These are phyloP conservation scores for Herpetomonas tarakana DNA, from an alignment of 208 protist genomes.

Conservation along the genomic window DNA sequence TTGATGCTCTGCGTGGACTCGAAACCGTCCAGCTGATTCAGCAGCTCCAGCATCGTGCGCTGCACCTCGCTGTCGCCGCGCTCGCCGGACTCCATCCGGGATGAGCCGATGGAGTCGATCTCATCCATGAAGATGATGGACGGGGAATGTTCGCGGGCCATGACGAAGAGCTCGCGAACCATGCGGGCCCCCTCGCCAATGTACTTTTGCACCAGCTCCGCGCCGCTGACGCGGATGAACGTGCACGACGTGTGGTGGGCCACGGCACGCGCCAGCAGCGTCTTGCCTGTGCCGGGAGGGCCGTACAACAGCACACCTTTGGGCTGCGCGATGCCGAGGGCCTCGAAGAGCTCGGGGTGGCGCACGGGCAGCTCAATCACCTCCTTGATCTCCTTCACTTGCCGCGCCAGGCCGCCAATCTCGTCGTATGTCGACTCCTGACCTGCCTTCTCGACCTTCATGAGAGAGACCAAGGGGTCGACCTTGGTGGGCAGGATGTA, in stretches of 20 bases:
- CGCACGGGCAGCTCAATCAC: constrained; percentile 85
- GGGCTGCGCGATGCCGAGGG: constrained; percentile 99
- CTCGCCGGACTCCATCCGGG: constrained; percentile 87
- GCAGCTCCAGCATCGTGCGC: constrained; percentile 99
- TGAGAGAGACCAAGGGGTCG: constrained; percentile 98
- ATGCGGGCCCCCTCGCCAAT: constrained; percentile 99
- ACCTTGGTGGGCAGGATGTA: constrained; percentile 98
- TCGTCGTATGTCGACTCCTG: constrained; percentile 99
- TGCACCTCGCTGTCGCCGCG: constrained; percentile 97
- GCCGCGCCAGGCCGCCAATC: constrained; percentile 99
- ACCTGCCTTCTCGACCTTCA: constrained; percentile 99
- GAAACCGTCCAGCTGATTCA: constrained; percentile 99
- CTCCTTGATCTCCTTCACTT: constrained; percentile 97
- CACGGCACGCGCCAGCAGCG: constrained; percentile 98
- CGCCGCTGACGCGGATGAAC: constrained; percentile 99
- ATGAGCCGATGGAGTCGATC: constrained; percentile 99
- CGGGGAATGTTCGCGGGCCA: constrained; percentile 99
- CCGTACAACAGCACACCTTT: constrained; percentile 99
- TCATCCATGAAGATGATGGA: constrained; percentile 99
- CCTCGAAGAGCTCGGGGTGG: constrained; percentile 99
- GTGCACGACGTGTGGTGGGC: constrained; percentile 98
- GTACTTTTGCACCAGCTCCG: constrained; percentile 99
- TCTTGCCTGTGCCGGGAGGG: constrained; percentile 97
- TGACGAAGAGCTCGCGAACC: constrained; percentile 99
- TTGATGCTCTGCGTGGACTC: constrained; percentile 99